A percentile compares a stretch with the other conserved stretches of the same genome.
phyloP scores from a whole-genome alignment of 768 basidiomycete genomes.

The Lyophyllum atratum region DNA sequence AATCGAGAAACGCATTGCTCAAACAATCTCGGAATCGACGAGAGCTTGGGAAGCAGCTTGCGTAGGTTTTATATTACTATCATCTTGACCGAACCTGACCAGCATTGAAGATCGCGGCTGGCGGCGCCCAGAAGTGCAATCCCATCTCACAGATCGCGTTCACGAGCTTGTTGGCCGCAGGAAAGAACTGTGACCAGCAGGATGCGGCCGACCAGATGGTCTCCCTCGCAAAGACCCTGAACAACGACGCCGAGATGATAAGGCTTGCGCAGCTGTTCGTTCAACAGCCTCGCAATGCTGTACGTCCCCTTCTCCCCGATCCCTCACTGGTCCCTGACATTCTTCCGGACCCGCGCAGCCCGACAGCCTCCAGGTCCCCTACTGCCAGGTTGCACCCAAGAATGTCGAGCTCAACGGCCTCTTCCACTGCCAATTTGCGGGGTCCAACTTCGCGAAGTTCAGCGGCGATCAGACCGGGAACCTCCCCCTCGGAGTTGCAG shows the following conservation, averaged over 20 bases:
- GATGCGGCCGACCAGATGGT: constrained; percentile 51
- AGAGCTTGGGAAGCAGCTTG: constrained; percentile 54
- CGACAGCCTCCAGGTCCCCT: constrained; percentile 46
- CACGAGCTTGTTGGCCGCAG: constrained; percentile 47
- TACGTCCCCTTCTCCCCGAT: constrained; percentile 20
- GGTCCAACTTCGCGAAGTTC: constrained; percentile 43
- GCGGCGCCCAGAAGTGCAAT: constrained; percentile 49
- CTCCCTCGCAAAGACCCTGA: constrained; percentile 44
- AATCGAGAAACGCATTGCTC: constrained; percentile 49
- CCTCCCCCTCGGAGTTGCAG: constrained; percentile 42
- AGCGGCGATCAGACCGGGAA: constrained; percentile 44
- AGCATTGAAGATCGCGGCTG: constrained; percentile 36
- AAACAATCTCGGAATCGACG: constrained; percentile 49
- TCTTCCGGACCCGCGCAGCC: no score
- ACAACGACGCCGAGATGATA: constrained; percentile 46
- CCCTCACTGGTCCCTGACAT: not conserved
- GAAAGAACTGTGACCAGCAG: constrained; percentile 46
- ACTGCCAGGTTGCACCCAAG: constrained; percentile 50
- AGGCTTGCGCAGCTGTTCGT: constrained; percentile 46
- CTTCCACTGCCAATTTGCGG: constrained; percentile 55
- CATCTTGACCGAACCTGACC: not conserved
- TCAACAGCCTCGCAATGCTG: constrained; percentile 53
- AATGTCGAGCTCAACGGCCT: constrained; percentile 50
- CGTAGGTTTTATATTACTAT: constrained; percentile 31
- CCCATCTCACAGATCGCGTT: constrained; percentile 45